A percentile compares a stretch with the other conserved stretches of the same genome.
Conservation (phyloP, 23 red algal species). For the Chondrus crispus region DNA sequence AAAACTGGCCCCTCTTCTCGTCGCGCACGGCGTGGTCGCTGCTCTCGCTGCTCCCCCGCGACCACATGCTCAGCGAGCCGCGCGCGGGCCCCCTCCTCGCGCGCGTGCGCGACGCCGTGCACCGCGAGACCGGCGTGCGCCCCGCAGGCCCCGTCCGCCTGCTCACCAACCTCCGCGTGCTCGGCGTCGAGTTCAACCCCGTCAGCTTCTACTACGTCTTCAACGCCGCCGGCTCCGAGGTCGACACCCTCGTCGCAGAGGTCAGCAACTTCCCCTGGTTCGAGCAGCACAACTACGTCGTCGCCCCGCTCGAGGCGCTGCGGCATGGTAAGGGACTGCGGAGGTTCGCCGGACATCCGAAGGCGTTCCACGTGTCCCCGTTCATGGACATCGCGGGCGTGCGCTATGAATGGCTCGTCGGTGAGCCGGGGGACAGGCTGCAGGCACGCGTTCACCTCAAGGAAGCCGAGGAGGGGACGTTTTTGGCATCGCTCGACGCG, state of each 20-base stretch:
- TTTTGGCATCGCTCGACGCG: conserved; percentile 63
- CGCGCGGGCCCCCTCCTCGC: not conserved
- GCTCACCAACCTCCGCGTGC: conserved; percentile 79
- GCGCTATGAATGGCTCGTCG: conserved; percentile 75
- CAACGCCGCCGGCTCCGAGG: conserved; percentile 26
- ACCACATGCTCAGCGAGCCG: conserved; percentile 18
- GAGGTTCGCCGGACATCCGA: conserved; percentile 33
- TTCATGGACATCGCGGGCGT: conserved; percentile 82
- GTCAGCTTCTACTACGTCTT: conserved; percentile 95
- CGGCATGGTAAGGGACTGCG: not conserved
- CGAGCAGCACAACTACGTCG: conserved; percentile 88
- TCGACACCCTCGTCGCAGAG: conserved; percentile 82
- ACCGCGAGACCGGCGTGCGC: conserved; percentile 31
- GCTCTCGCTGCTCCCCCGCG: conserved; percentile 8
- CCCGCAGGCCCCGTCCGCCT: conserved; percentile 67
- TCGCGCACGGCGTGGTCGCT: conserved; percentile 15
- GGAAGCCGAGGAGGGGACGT: conserved; percentile 18
- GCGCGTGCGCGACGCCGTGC: conserved; percentile 48
- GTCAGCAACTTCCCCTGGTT: conserved; percentile 99
- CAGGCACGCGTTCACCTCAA: conserved; percentile 51
- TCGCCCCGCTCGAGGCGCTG: not conserved
- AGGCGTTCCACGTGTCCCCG: conserved; percentile 98
- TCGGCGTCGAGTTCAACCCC: conserved; percentile 93
- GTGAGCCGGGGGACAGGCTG: conserved; percentile 37
- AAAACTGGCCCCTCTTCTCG: conserved; percentile 72